Base-by-base conservation (phyloP, 2,329 filamentous ascomycete genomes). In the Bretziella fagacearum region DNA sequence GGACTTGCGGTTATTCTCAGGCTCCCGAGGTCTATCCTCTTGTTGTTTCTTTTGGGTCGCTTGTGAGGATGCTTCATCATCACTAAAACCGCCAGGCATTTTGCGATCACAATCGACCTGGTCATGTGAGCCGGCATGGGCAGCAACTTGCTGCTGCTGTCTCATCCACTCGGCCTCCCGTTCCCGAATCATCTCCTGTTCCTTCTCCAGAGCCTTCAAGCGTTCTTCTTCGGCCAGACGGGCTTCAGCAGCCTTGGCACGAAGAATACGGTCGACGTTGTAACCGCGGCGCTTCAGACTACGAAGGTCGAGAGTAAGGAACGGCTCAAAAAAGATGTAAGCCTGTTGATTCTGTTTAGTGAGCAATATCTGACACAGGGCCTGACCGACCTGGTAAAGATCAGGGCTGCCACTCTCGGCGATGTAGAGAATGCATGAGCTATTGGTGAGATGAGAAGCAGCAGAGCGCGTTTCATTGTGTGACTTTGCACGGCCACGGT, bases 191-290 rank as follows among this genome's bases (percentile, higher is more conserved):
- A 70, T 70, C 56, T 75, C 73, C 53, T 80, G 74, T 57, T 93
- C 84, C 41, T 76, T 74, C 52, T 83, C 81, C 4, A 86, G 61
- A 29, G 82, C 77, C 56, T 79, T 79, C 56, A 81, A 78, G 42
- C 83, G 74, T 59, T 85, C 78, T 55, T 83, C 81, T 57, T 95
- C 87, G 0, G 85, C 86, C 53, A 96, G 78, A 45, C 84, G 76
- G 4, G 84, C 84, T 60, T 96, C 86, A 2, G 84, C 83, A 17
- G 82, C 85, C 64, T 93, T 93, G 46, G 81, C 81, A 30, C 84
- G 77, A 18, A 98, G 69, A 52, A 98, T 96, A 43, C 91, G 81
- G 57, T 95, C 85, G 32, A 98, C 91, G 54, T 98, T 96, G 67
- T 95, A 96, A 1, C 91, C 91, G 53, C 91, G 84, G 51, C 79